Percentiles rank a stretch among this genome's conserved stretches.
These are phyloP conservation scores for Clarireedia sp. DNA, from an alignment of 2,329 filamentous ascomycete genomes.

Conservation along the genomic window DNA sequence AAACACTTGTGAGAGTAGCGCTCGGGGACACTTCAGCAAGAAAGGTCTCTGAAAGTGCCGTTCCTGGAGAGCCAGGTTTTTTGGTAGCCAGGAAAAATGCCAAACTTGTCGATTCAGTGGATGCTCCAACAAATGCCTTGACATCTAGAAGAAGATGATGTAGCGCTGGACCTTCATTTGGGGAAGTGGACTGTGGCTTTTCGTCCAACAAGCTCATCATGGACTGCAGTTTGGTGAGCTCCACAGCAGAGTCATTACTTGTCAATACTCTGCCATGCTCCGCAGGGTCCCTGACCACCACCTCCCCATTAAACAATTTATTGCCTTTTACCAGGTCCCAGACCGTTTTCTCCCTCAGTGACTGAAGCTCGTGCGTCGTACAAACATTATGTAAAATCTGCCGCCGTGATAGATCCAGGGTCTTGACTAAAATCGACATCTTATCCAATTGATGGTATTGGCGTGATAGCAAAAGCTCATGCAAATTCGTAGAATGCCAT, in stretches of 20 bases:
- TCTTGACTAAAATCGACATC: slow-evolving; percentile 70
- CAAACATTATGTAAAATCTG: slow-evolving; percentile 93
- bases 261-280: slow-evolving; percentile 81
- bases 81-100: slow-evolving; percentile 73
- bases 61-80: slow-evolving; percentile 51
- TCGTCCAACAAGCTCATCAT: slow-evolving; percentile 91
- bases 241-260: slow-evolving; percentile 85
- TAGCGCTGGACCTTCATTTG: slow-evolving; percentile 60
- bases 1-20: slow-evolving; percentile 59
- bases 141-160: slow-evolving; percentile 81
- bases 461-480: slow-evolving; percentile 77
- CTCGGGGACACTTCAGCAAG: slow-evolving; percentile 68
- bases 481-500: slow-evolving; percentile 96
- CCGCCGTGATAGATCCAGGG: slow-evolving; percentile 76
- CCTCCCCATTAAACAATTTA: slow-evolving; percentile 85
- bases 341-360: slow-evolving; percentile 78
- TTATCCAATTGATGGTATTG: slow-evolving; percentile 76
- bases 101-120: slow-evolving; percentile 67
- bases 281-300: slow-evolving; percentile 85
- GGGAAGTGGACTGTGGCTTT: slow-evolving; percentile 55
- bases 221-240: slow-evolving; percentile 84
- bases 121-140: slow-evolving; percentile 69
- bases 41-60: slow-evolving; percentile 75
- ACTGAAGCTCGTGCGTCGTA: slow-evolving; percentile 74
- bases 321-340: slow-evolving; percentile 95